phyloP scores from a whole-genome alignment of 305 asterid genomes.

The Fraxinus nigra region DNA sequence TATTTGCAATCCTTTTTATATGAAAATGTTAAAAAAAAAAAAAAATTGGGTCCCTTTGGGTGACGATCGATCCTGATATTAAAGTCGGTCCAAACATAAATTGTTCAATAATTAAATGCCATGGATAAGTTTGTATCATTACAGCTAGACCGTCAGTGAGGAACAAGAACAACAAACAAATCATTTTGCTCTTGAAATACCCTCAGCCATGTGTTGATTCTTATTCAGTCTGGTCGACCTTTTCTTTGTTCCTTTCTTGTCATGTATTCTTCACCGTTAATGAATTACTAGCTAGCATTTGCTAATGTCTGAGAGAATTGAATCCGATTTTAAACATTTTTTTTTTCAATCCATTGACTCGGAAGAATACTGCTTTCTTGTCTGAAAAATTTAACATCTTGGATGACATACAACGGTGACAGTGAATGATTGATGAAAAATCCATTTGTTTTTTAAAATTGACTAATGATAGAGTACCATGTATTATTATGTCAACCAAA shows the following conservation, averaged over 20 bases:
- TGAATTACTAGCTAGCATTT: neutral
- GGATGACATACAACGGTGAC: no score
- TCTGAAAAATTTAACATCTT: no score
- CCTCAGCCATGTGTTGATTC: neutral
- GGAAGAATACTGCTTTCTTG: no score
- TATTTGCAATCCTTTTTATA: neutral
- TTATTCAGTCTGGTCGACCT: neutral
- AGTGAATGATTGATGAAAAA: no score
- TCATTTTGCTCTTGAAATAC: neutral
- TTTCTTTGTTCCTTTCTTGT: neutral
- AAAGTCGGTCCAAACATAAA: neutral
- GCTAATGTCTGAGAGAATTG: neutral
- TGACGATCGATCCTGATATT: neutral
- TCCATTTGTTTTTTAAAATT: no score
- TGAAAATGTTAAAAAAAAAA: neutral
- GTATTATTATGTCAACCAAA: no score
- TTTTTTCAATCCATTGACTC: no score
- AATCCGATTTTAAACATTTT: neutral
- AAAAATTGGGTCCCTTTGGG: neutral
- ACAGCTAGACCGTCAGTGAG: neutral
- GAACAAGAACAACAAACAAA: neutral
- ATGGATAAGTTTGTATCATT: constrained; percentile 6
- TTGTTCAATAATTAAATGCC: neutral
- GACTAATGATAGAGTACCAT: no score
- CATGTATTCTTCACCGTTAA: neutral